Evolutionary conservation across 768 basidiomycete species (phyloP).

Genomic region (Holtermannia corniformis): DNA sequence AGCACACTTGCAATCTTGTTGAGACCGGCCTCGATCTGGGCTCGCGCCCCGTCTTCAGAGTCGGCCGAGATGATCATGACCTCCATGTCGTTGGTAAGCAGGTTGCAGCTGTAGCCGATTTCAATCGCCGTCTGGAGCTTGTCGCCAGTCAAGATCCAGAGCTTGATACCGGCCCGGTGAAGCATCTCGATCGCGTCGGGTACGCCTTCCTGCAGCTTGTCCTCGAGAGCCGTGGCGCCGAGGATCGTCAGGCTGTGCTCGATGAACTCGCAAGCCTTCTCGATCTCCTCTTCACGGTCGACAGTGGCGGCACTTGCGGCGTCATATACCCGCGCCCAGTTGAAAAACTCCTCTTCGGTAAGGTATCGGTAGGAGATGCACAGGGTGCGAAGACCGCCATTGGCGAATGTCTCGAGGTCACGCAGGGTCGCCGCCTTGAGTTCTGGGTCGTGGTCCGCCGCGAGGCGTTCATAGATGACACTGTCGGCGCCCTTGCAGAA

Average conservation of each 20-base stretch:
- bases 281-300: constrained; percentile 83
- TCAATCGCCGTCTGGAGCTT: constrained; percentile 98
- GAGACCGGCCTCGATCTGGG: constrained; percentile 81
- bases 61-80: constrained; percentile 93
- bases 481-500: constrained; percentile 98
- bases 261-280: constrained; percentile 71
- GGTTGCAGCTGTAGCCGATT: constrained; percentile 91
- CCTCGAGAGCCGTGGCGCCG: constrained; percentile 91
- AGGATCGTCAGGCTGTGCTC: constrained; percentile 76
- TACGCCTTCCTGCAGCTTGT: constrained; percentile 93
- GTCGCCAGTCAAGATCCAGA: constrained; percentile 97
- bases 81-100: constrained; percentile 89
- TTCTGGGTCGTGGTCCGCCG: constrained; percentile 59
- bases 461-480: constrained; percentile 80
- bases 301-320: constrained; percentile 64
- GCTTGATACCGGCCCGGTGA: constrained; percentile 86
- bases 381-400: constrained; percentile 79
- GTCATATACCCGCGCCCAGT: constrained; percentile 73
- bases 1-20: constrained; percentile 86
- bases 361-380: constrained; percentile 76
- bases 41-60: constrained; percentile 58
- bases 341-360: constrained; percentile 69
- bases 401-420: constrained; percentile 92
- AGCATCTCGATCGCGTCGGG: constrained; percentile 90
- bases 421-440: constrained; percentile 68